phyloP scores from a whole-genome alignment of 306 rosid genomes.

The Castanopsis chinensis region DNA sequence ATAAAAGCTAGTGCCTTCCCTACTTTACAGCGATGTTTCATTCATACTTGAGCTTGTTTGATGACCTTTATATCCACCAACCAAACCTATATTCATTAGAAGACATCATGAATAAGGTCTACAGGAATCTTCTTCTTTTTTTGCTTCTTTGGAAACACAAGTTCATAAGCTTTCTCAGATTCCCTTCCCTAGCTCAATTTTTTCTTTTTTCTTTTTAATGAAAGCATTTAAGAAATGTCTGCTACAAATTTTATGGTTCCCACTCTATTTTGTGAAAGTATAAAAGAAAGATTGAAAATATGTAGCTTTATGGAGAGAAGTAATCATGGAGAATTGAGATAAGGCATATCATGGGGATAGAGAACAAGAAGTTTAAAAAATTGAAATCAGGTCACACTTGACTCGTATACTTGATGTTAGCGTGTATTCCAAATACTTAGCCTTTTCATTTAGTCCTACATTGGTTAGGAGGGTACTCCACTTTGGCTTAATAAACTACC shows the following conservation, averaged over 20 bases:
- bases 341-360: neutral
- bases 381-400: neutral
- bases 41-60: constrained; percentile 32
- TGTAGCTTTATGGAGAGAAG: neutral
- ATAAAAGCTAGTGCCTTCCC: neutral
- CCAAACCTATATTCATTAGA: constrained; percentile 30
- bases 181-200: constrained; percentile 14
- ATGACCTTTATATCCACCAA: constrained; percentile 20
- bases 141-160: neutral
- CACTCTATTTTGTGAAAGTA: neutral
- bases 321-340: neutral
- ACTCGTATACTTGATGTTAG: neutral
- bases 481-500: too few relatives aligned
- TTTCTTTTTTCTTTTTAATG: neutral
- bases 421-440: too few relatives aligned
- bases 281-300: neutral
- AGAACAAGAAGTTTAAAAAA: neutral
- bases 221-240: constrained; percentile 1
- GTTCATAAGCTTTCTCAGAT: neutral
- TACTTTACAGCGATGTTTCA: constrained; percentile 74
- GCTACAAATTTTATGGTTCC: constrained; percentile 15
- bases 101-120: constrained; percentile 37
- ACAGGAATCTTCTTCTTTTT: constrained; percentile 16
- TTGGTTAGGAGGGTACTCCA: too few relatives aligned
- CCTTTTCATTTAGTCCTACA: too few relatives aligned